Evolutionary conservation across 176 grass and related monocot genomes (phyloP).

Genomic region (maize (Zea mays)): DNA sequence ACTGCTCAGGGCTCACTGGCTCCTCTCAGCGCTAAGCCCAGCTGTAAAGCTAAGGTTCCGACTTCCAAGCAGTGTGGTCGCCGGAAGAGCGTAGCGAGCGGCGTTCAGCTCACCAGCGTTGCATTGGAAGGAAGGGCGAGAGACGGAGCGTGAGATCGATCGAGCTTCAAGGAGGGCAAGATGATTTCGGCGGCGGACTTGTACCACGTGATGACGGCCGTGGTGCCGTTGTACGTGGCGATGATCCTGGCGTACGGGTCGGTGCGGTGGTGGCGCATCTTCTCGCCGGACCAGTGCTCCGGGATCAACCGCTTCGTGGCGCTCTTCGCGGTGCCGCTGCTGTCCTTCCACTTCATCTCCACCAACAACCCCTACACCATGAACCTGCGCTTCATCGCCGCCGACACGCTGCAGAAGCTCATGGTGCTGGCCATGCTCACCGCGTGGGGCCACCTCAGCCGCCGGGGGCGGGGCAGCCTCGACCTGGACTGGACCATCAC

Average conservation of each 20-base stretch:
- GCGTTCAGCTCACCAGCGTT: neutral
- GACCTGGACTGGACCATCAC: conserved; percentile 98
- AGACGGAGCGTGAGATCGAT: neutral
- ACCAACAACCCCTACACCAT: conserved; percentile 92
- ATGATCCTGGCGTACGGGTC: conserved; percentile 98
- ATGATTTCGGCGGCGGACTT: conserved; percentile 84
- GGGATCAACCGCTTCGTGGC: conserved; percentile 99
- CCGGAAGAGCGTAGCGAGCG: neutral
- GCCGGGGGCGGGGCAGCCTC: conserved; percentile 24
- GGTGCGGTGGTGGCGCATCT: conserved; percentile 98
- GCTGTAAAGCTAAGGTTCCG: neutral
- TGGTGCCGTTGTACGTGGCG: conserved; percentile 99
- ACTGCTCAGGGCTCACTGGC: neutral
- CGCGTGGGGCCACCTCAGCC: conserved; percentile 72
- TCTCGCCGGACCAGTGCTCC: conserved; percentile 98
- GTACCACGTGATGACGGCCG: conserved; percentile 97
- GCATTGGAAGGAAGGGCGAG: neutral
- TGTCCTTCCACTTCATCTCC: conserved; percentile 99
- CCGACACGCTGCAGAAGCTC: conserved; percentile 96
- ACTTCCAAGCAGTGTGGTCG: neutral
- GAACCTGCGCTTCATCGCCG: conserved; percentile 97
- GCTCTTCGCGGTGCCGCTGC: conserved; percentile 94
- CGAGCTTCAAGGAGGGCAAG: conserved; percentile 4
- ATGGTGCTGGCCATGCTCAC: conserved; percentile 91
- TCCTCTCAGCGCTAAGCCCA: neutral